phyloP scores from a whole-genome alignment of 306 rosid genomes.

The Citrullus mucosospermus region DNA sequence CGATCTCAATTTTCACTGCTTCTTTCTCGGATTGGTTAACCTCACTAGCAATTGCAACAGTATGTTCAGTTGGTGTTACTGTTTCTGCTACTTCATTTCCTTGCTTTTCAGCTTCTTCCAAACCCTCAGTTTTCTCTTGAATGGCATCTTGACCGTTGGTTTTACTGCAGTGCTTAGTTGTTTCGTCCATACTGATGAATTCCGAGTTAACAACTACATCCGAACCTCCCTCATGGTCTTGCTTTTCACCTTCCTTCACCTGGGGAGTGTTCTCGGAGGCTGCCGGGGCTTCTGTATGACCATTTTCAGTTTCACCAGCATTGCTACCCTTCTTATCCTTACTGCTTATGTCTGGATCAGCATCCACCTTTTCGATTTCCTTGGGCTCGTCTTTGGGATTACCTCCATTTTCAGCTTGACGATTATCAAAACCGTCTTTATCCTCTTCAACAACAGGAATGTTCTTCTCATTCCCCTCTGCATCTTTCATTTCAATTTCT shows the following conservation, averaged over 20 bases:
- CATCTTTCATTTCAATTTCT: conserved; percentile 22
- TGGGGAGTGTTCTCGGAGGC: neutral
- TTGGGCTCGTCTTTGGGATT: conserved; percentile 13
- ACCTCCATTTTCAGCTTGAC: conserved; percentile 21
- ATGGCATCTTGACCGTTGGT: neutral
- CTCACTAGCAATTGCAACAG: conserved; percentile 8
- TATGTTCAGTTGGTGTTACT: conserved; percentile 19
- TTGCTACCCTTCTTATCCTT: neutral
- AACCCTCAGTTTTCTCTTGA: conserved; percentile 12
- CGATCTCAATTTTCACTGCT: conserved; percentile 9
- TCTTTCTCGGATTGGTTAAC: conserved; percentile 14
- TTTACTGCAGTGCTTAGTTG: neutral
- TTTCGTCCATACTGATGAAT: neutral
- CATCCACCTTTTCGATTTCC: conserved; percentile 6
- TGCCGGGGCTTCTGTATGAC: conserved; percentile 11
- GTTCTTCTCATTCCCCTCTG: conserved; percentile 19
- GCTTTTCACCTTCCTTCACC: neutral
- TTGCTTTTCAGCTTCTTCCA: conserved; percentile 19
- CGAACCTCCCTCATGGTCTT: neutral
- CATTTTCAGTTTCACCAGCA: conserved; percentile 21
- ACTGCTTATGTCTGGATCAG: neutral
- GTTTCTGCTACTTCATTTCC: conserved; percentile 11
- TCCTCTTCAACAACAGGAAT: conserved; percentile 4
- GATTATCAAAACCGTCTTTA: conserved; percentile 10
- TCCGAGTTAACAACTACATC: neutral